Conservation (phyloP, 2,329 filamentous ascomycete species). For the Trichoderma sp. region DNA sequence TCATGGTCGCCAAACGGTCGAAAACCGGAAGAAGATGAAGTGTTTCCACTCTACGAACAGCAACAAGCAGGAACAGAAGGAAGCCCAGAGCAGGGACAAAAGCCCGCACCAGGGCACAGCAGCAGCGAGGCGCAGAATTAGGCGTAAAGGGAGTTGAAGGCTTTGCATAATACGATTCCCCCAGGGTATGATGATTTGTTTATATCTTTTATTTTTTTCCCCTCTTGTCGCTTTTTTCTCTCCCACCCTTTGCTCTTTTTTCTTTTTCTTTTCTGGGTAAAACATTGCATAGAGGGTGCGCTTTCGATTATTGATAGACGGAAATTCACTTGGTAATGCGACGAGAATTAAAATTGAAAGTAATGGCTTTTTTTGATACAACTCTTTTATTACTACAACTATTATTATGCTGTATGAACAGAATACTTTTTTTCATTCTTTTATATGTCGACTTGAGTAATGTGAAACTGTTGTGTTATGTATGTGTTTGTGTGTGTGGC, state of each 20-base stretch:
- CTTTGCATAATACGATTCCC: slow-evolving; percentile 24
- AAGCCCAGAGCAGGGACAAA: slow-evolving; percentile 22
- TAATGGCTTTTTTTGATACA: slow-evolving; percentile 5
- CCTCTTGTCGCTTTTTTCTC: slow-evolving; percentile 8
- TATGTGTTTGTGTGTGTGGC: background rate
- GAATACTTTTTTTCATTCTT: background rate
- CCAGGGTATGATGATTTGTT: slow-evolving; percentile 18
- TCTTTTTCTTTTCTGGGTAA: slow-evolving; percentile 7
- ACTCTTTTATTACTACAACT: background rate
- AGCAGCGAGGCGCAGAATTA: slow-evolving; percentile 31
- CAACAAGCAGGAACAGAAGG: slow-evolving; percentile 22
- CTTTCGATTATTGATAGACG: slow-evolving; percentile 17
- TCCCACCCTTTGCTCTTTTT: background rate
- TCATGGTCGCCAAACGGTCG: slow-evolving; percentile 72
- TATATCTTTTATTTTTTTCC: slow-evolving; percentile 7
- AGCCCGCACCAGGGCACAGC: slow-evolving; percentile 18
- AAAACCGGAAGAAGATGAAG: slow-evolving; percentile 31
- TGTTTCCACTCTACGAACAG: slow-evolving; percentile 9
- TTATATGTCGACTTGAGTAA: background rate
- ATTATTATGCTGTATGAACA: background rate
- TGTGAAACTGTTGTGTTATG: background rate
- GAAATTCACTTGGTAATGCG: slow-evolving; percentile 9
- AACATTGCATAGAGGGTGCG: slow-evolving; percentile 8
- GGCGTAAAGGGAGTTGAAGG: slow-evolving; percentile 28
- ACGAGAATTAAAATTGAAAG: slow-evolving; percentile 7